Evolutionary conservation across 371 early-diverging fungal species (phyloP).

Genomic region (Circinella minor): DNA sequence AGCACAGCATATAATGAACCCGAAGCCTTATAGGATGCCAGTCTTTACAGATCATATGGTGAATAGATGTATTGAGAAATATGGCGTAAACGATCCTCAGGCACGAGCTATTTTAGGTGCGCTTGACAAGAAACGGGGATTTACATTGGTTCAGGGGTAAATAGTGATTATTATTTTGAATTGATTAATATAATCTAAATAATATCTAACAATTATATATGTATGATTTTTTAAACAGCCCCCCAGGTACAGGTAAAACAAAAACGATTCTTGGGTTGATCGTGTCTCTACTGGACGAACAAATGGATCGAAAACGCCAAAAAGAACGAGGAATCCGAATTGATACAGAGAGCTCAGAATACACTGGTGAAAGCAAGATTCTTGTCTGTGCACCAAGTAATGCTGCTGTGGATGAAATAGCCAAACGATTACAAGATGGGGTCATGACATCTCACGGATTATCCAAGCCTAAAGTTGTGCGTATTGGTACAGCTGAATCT

Average conservation of each 20-base stretch:
- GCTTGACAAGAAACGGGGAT: constrained; percentile 69
- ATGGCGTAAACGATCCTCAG: constrained; percentile 88
- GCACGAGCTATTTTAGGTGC: constrained; percentile 85
- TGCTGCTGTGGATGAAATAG: constrained; percentile 97
- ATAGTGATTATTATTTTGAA: background rate
- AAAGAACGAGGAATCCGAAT: constrained; percentile 9
- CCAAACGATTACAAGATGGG: constrained; percentile 79
- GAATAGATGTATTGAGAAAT: constrained; percentile 58
- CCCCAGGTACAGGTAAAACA: constrained; percentile 92
- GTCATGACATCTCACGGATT: constrained; percentile 59
- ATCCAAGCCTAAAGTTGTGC: constrained; percentile 77
- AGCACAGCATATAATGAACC: constrained; percentile 67
- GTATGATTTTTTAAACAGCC: constrained; percentile 44
- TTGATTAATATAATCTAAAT: too few relatives aligned
- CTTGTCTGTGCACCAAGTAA: constrained; percentile 97
- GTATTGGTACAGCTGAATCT: constrained; percentile 80
- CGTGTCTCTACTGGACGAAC: constrained; percentile 66
- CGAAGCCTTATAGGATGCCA: constrained; percentile 33
- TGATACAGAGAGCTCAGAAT: background rate
- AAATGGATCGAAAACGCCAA: constrained; percentile 18
- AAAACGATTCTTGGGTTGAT: constrained; percentile 89
- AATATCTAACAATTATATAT: background rate
- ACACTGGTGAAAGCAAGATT: constrained; percentile 52
- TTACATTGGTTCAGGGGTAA: constrained; percentile 91
- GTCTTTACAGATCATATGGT: constrained; percentile 41